Percentiles rank a stretch among this genome's conserved stretches.
phyloP scores from a whole-genome alignment of 2,329 filamentous ascomycete species.

The Cladosporium sp. region DNA sequence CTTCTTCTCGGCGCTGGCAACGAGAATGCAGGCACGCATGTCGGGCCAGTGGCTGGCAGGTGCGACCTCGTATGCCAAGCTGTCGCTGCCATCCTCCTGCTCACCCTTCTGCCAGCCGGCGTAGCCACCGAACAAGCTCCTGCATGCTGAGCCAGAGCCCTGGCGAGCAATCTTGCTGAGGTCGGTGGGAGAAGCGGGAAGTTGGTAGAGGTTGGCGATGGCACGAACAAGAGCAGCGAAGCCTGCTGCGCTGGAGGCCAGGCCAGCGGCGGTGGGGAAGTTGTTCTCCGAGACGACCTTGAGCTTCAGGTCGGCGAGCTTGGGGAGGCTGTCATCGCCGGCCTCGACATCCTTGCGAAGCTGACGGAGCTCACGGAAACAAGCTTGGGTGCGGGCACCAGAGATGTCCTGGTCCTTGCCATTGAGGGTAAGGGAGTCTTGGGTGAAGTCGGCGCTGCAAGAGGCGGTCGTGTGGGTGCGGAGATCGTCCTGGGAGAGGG shows the following conservation, averaged over 20 bases:
- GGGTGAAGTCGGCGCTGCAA: slow-evolving; percentile 67
- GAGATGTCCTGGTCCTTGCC: slow-evolving; percentile 76
- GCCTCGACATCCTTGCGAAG: slow-evolving; percentile 73
- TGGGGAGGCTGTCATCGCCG: slow-evolving; percentile 68
- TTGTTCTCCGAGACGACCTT: slow-evolving; percentile 95
- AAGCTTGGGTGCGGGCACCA: slow-evolving; percentile 87
- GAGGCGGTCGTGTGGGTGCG: slow-evolving; percentile 95
- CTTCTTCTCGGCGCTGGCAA: slow-evolving; percentile 92
- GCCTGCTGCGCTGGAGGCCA: slow-evolving; percentile 63
- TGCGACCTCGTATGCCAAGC: slow-evolving; percentile 81
- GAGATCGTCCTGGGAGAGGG: slow-evolving; percentile 87
- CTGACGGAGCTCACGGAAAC: slow-evolving; percentile 77
- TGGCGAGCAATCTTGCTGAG: slow-evolving; percentile 87
- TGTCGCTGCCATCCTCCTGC: slow-evolving; percentile 76
- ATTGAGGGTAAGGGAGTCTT: slow-evolving; percentile 77
- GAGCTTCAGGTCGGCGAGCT: slow-evolving; percentile 71
- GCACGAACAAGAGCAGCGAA: slow-evolving; percentile 69
- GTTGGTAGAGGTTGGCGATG: slow-evolving; percentile 85
- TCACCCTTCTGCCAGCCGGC: slow-evolving; percentile 87
- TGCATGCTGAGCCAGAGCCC: slow-evolving; percentile 90
- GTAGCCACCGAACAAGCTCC: slow-evolving; percentile 89
- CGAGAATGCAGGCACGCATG: slow-evolving; percentile 88
- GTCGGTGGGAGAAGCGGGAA: slow-evolving; percentile 74
- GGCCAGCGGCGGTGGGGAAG: slow-evolving; percentile 93
- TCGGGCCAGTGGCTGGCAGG: slow-evolving; percentile 88